Evolutionary conservation across 139 green algal genomes (phyloP).

Genomic region (Pycnococcus provasolii): DNA sequence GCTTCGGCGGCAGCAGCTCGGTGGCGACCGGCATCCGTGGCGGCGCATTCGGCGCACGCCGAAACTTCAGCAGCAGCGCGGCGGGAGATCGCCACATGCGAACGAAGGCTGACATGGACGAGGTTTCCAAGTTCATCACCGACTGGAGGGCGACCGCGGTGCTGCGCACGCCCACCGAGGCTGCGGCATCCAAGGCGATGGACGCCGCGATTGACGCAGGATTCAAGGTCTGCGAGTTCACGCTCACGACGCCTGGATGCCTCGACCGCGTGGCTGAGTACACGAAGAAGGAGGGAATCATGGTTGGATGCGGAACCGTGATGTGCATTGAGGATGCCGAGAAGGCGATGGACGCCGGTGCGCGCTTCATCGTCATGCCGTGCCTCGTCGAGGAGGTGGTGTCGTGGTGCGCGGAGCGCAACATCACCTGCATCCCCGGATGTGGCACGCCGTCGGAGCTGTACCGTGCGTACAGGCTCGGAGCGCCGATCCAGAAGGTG

Average conservation of each 20-base stretch:
- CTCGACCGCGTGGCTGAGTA: slow-evolving; percentile 14
- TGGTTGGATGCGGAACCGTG: slow-evolving; percentile 19
- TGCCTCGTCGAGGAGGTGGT: slow-evolving; percentile 23
- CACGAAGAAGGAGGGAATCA: slow-evolving; percentile 6
- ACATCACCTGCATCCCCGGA: slow-evolving; percentile 18
- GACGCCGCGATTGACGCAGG: slow-evolving; percentile 20
- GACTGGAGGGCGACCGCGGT: slow-evolving; percentile 25
- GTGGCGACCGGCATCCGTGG: background rate
- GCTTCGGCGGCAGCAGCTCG: background rate
- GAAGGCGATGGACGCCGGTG: slow-evolving; percentile 20
- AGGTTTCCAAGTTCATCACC: slow-evolving; percentile 2
- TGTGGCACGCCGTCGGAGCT: slow-evolving; percentile 22
- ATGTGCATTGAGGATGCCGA: slow-evolving; percentile 15
- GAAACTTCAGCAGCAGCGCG: background rate
- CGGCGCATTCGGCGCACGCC: background rate
- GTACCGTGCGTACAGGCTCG: slow-evolving; percentile 16
- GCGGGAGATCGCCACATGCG: slow-evolving; percentile 1
- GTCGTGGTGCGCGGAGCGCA: slow-evolving; percentile 11
- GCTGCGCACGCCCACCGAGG: slow-evolving; percentile 13
- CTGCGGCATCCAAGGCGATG: slow-evolving; percentile 10
- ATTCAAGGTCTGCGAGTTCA: slow-evolving; percentile 26
- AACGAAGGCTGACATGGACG: slow-evolving; percentile 6
- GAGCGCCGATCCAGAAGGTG: slow-evolving; percentile 27
- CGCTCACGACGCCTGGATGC: slow-evolving; percentile 26
- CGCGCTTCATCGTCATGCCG: slow-evolving; percentile 22